These are phyloP conservation scores for Mycena sanguinolenta DNA, from an alignment of 768 basidiomycete species.

Conservation along the genomic window DNA sequence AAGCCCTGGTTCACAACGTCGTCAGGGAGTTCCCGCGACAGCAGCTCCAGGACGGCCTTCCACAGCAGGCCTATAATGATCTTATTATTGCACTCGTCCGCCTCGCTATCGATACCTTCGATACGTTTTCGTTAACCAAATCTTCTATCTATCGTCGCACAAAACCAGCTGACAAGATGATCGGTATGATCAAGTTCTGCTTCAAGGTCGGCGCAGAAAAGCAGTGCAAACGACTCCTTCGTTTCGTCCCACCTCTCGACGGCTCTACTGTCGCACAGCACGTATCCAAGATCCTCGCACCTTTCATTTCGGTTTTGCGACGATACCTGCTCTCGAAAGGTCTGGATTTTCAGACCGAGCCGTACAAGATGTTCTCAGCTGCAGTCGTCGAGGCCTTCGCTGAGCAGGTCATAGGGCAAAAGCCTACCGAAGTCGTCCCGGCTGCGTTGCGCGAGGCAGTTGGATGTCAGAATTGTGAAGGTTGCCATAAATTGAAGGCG, in stretches of 20 bases:
- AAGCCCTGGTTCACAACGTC: conserved; percentile 9
- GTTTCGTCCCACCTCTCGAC: conserved; percentile 15
- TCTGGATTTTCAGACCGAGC: conserved; percentile 21
- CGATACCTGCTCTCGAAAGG: conserved; percentile 15
- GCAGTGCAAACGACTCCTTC: conserved; percentile 24
- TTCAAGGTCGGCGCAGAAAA: conserved; percentile 28
- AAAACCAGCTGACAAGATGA: conserved; percentile 16
- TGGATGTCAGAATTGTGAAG: conserved; percentile 21
- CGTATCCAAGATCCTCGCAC: conserved; percentile 28
- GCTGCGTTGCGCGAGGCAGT: conserved; percentile 15
- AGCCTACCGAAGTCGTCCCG: conserved; percentile 26
- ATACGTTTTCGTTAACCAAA: conserved; percentile 8
- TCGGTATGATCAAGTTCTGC: conserved; percentile 32
- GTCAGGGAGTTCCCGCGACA: conserved; percentile 14
- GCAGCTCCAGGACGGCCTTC: background rate
- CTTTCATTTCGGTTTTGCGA: conserved; percentile 29
- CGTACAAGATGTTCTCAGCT: conserved; percentile 32
- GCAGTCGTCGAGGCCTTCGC: conserved; percentile 32
- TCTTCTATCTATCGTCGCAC: too few species aligned
- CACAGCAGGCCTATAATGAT: conserved; percentile 1
- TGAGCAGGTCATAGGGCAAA: conserved; percentile 27
- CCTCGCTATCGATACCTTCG: conserved; percentile 20
- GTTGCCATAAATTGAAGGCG: conserved; percentile 14
- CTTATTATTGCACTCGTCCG: conserved; percentile 20
- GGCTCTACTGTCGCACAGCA: conserved; percentile 22